Conservation (phyloP, 768 basidiomycete genomes). For the Tephrocybe sp. region DNA sequence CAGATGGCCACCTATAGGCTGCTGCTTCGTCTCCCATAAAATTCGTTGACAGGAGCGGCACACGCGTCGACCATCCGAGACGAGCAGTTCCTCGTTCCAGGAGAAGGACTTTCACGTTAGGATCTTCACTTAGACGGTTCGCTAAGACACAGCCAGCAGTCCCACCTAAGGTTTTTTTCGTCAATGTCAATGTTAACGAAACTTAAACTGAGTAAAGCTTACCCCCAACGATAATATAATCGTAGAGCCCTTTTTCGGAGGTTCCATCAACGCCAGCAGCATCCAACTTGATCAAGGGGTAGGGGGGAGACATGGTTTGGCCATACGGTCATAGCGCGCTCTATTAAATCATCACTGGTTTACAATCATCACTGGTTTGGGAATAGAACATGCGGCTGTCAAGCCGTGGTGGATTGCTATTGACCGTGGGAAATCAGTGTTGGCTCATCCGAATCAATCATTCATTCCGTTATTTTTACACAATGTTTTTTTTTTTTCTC, state of each 20-base stretch:
- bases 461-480: too few relatives aligned
- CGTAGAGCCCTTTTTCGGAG: slow-evolving; percentile 4
- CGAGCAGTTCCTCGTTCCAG: slow-evolving; percentile 9
- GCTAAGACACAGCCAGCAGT: slow-evolving; percentile 8
- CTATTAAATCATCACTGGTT: too few relatives aligned
- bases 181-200: too few relatives aligned
- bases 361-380: too few relatives aligned
- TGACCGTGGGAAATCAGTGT: too few relatives aligned
- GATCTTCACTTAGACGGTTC: slow-evolving; percentile 8
- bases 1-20: slow-evolving; percentile 4
- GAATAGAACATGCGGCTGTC: too few relatives aligned
- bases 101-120: slow-evolving; percentile 8
- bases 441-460: too few relatives aligned
- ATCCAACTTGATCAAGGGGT: too few relatives aligned
- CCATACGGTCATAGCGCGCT: too few relatives aligned
- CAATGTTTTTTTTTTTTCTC: too few relatives aligned
- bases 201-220: background rate
- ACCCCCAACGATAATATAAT: slow-evolving; percentile 9
- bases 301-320: too few relatives aligned
- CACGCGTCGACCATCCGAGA: slow-evolving; percentile 1
- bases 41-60: slow-evolving; percentile 7
- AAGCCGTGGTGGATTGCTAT: too few relatives aligned
- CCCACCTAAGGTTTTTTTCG: background rate
- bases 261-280: background rate
- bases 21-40: slow-evolving; percentile 8